Evolutionary conservation across 441 rosid genomes (phyloP), one percentile per base, ranked within the genome.

Genomic region (Erysimum cheiri): DNA sequence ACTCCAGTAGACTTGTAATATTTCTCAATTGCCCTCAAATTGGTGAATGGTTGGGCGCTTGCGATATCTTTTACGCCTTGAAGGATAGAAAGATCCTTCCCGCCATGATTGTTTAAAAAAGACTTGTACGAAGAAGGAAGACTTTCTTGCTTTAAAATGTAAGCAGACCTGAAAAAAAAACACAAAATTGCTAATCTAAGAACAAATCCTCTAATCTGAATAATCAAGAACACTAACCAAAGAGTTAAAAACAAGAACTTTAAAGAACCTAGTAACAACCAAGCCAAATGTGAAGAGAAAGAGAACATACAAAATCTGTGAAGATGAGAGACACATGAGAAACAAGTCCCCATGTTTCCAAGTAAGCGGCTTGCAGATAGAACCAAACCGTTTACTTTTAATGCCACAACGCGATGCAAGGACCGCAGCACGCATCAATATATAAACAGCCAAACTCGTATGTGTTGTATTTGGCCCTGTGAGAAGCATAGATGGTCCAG

Each of bases 291-390:
- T 19, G 28, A 41, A 60, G 26, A 31, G 29, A 62, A n/a, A 33
- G 43, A 46, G 31, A 71, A 80, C 93, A 57, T 83, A 91, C 98
- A 93, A 77, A 78, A 91, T 88, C 83, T 93, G 92, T 0, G 96
- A 91, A 7, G 97, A 89, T 8, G 98, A 89, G 64, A 91, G 95
- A 74, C 98, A 93, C 98, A 91, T 93, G 46, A 93, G 95, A 76
- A 93, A 89, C 56, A 89, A 71, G 76, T 93, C 98, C 3, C 98
- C 97, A 54, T 93, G 97, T 85, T 88, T 89, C 98, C 98, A 93
- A 53, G 98, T 88, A 69, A 93, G 97, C 32, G 98, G 98, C 78
- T 87, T 89, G 74, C 97, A 93, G 12, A 83, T 59, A 44, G 69
- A 76, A 67, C 93, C 95, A 64, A 93, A 88, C 50, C 83, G 87